Conservation (phyloP, 441 rosid species). For the Manihot esculenta region DNA sequence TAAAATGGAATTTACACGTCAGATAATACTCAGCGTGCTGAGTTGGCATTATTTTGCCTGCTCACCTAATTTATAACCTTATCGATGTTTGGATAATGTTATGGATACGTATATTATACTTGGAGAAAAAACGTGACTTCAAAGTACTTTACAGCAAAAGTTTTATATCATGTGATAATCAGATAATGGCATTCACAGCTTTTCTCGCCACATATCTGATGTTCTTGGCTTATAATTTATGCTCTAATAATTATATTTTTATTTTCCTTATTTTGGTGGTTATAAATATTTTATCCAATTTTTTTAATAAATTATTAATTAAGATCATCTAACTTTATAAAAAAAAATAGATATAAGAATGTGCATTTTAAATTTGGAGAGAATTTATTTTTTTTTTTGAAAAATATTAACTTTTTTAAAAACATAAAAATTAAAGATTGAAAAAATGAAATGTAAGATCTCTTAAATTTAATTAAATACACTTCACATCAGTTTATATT, state of each 20-base stretch:
- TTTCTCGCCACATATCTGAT: background rate
- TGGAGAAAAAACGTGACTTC: slow-evolving; percentile 31
- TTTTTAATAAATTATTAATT: too few relatives aligned
- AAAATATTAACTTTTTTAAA: too few relatives aligned
- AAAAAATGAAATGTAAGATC: too few relatives aligned
- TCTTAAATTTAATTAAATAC: too few relatives aligned
- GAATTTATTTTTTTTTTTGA: too few relatives aligned
- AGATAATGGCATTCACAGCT: background rate
- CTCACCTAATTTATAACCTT: slow-evolving; percentile 25
- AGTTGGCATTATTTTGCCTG: slow-evolving; percentile 7
- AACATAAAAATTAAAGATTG: too few relatives aligned
- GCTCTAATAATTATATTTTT: background rate
- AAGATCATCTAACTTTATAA: too few relatives aligned
- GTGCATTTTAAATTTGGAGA: too few relatives aligned
- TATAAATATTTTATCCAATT: too few relatives aligned
- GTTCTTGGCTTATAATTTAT: background rate
- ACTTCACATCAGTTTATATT: too few relatives aligned
- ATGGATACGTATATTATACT: background rate
- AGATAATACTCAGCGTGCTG: slow-evolving; percentile 22
- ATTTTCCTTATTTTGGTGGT: too few relatives aligned
- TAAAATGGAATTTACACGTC: slow-evolving; percentile 24
- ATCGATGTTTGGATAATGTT: slow-evolving; percentile 43
- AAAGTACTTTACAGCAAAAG: slow-evolving; percentile 25
- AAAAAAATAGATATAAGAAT: too few relatives aligned
- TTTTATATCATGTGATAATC: slow-evolving; percentile 14